phyloP scores from a whole-genome alignment of 305 asterid genomes.

The Petunia hybrid region DNA sequence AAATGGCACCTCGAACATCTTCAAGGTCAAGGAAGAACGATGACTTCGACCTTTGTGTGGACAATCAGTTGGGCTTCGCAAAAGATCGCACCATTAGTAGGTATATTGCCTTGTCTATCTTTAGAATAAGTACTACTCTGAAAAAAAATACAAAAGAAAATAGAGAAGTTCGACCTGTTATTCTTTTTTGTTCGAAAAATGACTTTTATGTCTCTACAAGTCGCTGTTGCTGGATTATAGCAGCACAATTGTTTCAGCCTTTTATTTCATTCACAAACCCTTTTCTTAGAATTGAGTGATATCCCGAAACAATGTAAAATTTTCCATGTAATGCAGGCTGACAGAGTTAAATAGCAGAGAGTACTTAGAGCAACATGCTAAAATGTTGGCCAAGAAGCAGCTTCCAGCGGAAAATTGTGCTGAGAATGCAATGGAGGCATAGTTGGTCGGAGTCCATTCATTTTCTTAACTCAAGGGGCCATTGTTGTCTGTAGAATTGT shows the following conservation, averaged over 20 bases:
- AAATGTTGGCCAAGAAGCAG: constrained; percentile 50
- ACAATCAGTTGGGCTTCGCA: constrained; percentile 92
- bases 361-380: constrained; percentile 87
- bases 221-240: background rate
- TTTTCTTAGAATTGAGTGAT: background rate
- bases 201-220: constrained; percentile 3
- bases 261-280: background rate
- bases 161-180: too few relatives aligned
- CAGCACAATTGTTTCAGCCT: background rate
- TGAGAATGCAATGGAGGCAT: background rate
- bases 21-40: constrained; percentile 87
- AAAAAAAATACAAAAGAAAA: background rate
- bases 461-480: constrained; percentile 17
- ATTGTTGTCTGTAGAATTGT: constrained; percentile 36
- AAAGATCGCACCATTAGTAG: constrained; percentile 97
- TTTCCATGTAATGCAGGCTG: constrained; percentile 58
- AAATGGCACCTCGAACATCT: constrained; percentile 83
- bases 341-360: constrained; percentile 94
- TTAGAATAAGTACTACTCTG: background rate
- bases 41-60: constrained; percentile 80
- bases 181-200: background rate
- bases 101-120: constrained; percentile 39
- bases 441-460: background rate
- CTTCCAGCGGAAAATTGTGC: background rate
- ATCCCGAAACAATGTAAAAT: background rate